Base-by-base conservation (phyloP, 345 rosid genomes). In the Jatropha curcas region DNA sequence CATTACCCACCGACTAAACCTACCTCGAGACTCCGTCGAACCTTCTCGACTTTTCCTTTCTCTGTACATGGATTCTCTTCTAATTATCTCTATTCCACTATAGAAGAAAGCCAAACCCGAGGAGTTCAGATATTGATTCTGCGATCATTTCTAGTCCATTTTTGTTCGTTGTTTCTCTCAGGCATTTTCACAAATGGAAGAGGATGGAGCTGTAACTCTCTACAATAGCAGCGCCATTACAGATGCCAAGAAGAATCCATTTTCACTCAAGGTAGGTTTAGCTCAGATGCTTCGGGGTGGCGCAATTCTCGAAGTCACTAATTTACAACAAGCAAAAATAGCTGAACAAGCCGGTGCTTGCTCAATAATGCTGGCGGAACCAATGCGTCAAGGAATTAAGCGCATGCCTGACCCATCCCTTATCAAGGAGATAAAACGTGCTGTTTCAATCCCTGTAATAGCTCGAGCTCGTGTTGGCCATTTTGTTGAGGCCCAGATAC, bases 401-500 rank as follows among this genome's bases (percentile, higher is more conserved):
- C 65, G 68, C 60, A 78, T 78, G 74, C 74, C 67, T 1, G 71
- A 75, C 34, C 77, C 81, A 12, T 65, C 70, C 46, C 79, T 77
- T 20, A 65, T 76, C 7, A 78, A 71, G 62, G 74, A 69, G 52
- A 62, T 82, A 43, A 74, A 81, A 65, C 76, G 70, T 52, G 71
- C 80, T 28, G 74, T 79, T 73, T 74, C 80, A 14, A 30, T 76
- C 25, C 85, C 87, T n/a, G 60, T 81, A 25, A 69, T 77, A 66
- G 80, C 58, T 2, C 63, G 80, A 64, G 74, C 69, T 12, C 77
- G 83, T 4, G 80, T 72, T 9, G 87, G 87, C 6, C 82, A 84
- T 73, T 77, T 82, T 19, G 84, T 80, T 7, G 87, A 82, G 62
- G 85, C 82, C n/a, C 80, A 82, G 79, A 53, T 80, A 39, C 46